Base-by-base conservation (phyloP, 805 yeast species). In the Pichia pseudocactophila region DNA sequence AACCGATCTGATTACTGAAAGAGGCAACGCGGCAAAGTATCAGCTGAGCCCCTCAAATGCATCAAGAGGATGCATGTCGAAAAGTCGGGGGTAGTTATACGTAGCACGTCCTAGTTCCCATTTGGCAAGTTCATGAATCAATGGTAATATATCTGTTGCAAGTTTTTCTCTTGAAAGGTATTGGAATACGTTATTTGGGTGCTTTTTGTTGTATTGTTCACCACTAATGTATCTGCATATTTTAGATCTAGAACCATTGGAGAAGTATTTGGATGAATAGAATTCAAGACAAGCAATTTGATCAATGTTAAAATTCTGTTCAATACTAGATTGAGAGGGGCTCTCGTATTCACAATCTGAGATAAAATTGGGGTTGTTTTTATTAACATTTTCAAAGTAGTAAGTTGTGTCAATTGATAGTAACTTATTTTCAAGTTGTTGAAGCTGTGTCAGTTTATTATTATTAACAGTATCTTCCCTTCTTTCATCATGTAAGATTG, bases 111-210 rank as follows among this genome's bases (percentile, higher is more conserved):
- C 8, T 4, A 26, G 15, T 25, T 43, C 46, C 7, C 9, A 3
- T 11, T 48, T 47, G 1, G 64, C 66, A 60, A 62, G 57, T 25
- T 48, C 54, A 37, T 50, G 49, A 16, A 61, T 53, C 16, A 52
- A 45, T 2, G 64, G 64, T 4, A 47, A 32, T 4, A 61, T 39
- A 18, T 62, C 60, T 10, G 47, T 35, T 11, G 51, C 44, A 8
- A 56, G 22, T 10, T 33, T 41, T 2, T 20, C 11, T 5, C 34
- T 32, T 16, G 56, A 36, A 7, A 53, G 31, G 7, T 53, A 48
- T 5, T 42, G 44, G 36, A 62, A 59, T 3, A 34, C 32, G 27
- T 53, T 49, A 1, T 52, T 52, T 1, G 58, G 58, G 27, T 59
- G 46, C 7, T 36, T 28, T 12, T 38, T 33, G 4, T 53, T 41